Percentiles rank a stretch among this genome's conserved stretches.
These are phyloP conservation scores for Selaginella moellendorffii DNA, from an alignment of 75 land plant genomes.

Conservation along the genomic window DNA sequence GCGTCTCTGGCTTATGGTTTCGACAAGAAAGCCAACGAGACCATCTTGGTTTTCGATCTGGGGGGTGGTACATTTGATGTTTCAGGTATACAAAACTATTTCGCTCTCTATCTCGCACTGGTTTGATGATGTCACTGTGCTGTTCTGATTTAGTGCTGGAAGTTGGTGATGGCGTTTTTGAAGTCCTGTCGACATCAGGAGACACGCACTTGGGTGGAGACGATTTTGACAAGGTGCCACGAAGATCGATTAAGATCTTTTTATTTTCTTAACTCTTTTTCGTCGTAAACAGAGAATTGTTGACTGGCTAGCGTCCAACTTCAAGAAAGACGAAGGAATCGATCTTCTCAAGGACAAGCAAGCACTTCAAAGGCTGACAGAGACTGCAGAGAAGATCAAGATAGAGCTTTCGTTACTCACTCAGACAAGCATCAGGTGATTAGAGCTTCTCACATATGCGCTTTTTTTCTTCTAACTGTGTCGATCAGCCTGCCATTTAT, in stretches of 20 bases:
- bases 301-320: slow-evolving; percentile 58
- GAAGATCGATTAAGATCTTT: not conserved
- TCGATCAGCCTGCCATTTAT: slow-evolving; percentile 64
- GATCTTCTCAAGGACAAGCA: slow-evolving; percentile 74
- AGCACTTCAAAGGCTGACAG: slow-evolving; percentile 64
- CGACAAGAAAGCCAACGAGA: slow-evolving; percentile 59
- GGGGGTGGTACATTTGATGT: slow-evolving; percentile 87
- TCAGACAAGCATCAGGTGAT: slow-evolving; percentile 58
- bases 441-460: too few species aligned
- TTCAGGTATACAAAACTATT: slow-evolving; percentile 41
- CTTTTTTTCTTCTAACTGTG: not conserved
- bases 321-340: slow-evolving; percentile 63
- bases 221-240: slow-evolving; percentile 85
- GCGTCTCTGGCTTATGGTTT: slow-evolving; percentile 80
- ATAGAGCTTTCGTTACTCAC: slow-evolving; percentile 62
- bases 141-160: slow-evolving; percentile 42
- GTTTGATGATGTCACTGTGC: not conserved
- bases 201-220: slow-evolving; percentile 85
- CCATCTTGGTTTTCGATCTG: slow-evolving; percentile 60
- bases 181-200: slow-evolving; percentile 83
- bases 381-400: slow-evolving; percentile 74
- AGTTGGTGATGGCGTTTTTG: slow-evolving; percentile 91
- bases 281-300: slow-evolving; percentile 43
- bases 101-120: not conserved
- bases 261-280: not conserved